Conservation (phyloP, 2,329 filamentous ascomycete species). For the Corinectria fuckeliana region DNA sequence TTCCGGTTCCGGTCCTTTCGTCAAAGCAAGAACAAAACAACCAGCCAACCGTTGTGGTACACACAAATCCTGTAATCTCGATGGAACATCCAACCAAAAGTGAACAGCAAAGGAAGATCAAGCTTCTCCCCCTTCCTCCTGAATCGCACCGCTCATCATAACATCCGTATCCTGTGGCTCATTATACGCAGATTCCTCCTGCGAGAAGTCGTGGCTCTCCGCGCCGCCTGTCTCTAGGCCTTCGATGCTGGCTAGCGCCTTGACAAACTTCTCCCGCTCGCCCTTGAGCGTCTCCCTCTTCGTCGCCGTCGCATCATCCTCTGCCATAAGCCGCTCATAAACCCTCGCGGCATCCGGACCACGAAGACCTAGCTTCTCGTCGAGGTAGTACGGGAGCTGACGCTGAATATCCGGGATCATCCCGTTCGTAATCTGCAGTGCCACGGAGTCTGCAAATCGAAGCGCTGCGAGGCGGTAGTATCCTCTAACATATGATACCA, state of each 20-base stretch:
- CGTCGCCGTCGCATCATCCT: conserved; percentile 52
- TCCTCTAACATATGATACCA: conserved; percentile 67
- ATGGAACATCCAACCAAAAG: not conserved
- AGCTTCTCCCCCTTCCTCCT: conserved; percentile 21
- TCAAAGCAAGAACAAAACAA: not conserved
- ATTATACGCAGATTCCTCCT: conserved; percentile 23
- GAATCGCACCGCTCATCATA: conserved; percentile 33
- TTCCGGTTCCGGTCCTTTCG: not conserved
- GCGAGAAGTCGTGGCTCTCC: conserved; percentile 23
- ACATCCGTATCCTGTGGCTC: conserved; percentile 15
- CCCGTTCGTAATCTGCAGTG: conserved; percentile 55
- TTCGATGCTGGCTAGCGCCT: conserved; percentile 54
- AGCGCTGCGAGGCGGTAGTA: conserved; percentile 73
- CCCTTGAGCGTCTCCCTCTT: conserved; percentile 50
- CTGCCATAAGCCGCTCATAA: conserved; percentile 56
- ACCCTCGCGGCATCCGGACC: conserved; percentile 37
- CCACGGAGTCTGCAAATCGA: conserved; percentile 66
- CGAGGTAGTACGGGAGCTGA: conserved; percentile 51
- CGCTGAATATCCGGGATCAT: conserved; percentile 54
- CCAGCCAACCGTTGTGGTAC: conserved; percentile 7
- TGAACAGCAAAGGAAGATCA: conserved; percentile 6
- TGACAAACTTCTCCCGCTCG: conserved; percentile 54
- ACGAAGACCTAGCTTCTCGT: conserved; percentile 51
- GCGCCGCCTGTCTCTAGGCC: conserved; percentile 48
- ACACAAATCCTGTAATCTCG: not conserved